phyloP scores from a whole-genome alignment of 441 rosid genomes.

The Gossypium armourianum region DNA sequence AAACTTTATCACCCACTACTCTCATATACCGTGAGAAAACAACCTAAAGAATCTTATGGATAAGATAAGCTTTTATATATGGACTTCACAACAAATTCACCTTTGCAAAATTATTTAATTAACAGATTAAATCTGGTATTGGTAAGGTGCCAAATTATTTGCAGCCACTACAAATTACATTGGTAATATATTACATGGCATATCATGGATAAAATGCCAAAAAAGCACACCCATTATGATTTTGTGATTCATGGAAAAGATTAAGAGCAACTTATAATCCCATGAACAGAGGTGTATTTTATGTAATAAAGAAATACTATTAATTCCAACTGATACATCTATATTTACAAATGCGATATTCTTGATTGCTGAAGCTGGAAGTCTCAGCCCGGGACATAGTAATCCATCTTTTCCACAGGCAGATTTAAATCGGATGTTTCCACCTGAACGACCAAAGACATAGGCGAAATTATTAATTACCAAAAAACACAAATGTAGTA shows the following conservation, averaged over 20 bases:
- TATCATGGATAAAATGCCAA: background rate
- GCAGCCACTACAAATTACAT: background rate
- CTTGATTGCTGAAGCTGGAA: background rate
- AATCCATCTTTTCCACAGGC: conserved; percentile 89
- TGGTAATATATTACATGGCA: background rate
- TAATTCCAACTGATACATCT: background rate
- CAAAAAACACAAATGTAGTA: background rate
- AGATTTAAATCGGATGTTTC: conserved; percentile 71
- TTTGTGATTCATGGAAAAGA: background rate
- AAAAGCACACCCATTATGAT: background rate
- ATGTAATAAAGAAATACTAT: background rate
- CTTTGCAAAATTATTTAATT: too few relatives aligned
- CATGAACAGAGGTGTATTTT: background rate
- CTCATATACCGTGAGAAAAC: too few relatives aligned
- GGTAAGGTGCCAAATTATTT: background rate
- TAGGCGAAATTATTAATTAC: background rate
- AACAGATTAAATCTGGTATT: background rate
- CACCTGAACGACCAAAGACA: conserved; percentile 31
- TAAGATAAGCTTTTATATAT: too few relatives aligned
- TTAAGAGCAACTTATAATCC: background rate
- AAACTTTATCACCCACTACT: too few relatives aligned
- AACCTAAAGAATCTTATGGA: too few relatives aligned
- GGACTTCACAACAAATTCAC: too few relatives aligned
- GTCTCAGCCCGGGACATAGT: conserved; percentile 59
- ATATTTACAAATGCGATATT: conserved; percentile 16